These are phyloP conservation scores for Glycine latifolia DNA, from an alignment of 306 rosid species.

Conservation along the genomic window DNA sequence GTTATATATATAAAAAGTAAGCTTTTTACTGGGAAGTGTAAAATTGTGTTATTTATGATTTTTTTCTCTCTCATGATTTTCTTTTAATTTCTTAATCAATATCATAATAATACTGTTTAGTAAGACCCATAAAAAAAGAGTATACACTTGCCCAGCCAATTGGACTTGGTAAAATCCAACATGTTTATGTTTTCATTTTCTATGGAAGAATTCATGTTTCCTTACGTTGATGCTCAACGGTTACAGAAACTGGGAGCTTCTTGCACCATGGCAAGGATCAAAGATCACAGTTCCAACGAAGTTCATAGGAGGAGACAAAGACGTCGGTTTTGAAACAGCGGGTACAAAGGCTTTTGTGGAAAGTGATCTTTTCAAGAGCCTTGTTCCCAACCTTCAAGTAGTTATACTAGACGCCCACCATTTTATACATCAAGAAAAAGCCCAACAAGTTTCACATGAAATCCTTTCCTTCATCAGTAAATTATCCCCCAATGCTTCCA, in stretches of 20 bases:
- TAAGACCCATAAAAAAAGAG: no score
- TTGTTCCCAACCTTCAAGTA: slow-evolving; percentile 55
- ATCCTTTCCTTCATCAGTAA: slow-evolving; percentile 54
- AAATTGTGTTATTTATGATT: no score
- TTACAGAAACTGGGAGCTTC: slow-evolving; percentile 60
- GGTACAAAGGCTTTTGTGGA: slow-evolving; percentile 51
- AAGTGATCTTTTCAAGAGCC: slow-evolving; percentile 47
- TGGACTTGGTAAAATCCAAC: no score
- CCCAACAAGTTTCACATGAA: slow-evolving; percentile 53
- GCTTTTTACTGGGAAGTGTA: no score
- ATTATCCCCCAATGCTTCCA: slow-evolving; percentile 27
- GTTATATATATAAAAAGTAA: no score
- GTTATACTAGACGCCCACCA: slow-evolving; percentile 56
- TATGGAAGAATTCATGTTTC: no score
- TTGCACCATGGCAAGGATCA: slow-evolving; percentile 60
- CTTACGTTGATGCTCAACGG: background rate
- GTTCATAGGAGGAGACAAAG: slow-evolving; percentile 52
- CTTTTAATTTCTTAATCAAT: no score
- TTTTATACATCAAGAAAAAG: slow-evolving; percentile 55
- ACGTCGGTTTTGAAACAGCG: slow-evolving; percentile 36
- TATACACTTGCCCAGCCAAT: no score
- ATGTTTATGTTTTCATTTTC: no score
- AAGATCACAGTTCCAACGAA: slow-evolving; percentile 55
- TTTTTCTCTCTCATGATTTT: no score
- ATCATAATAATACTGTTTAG: no score